Evolutionary conservation across 139 green algal genomes (phyloP), one percentile per base, ranked within the genome.

Genomic region (Haematococcus sp.): DNA sequence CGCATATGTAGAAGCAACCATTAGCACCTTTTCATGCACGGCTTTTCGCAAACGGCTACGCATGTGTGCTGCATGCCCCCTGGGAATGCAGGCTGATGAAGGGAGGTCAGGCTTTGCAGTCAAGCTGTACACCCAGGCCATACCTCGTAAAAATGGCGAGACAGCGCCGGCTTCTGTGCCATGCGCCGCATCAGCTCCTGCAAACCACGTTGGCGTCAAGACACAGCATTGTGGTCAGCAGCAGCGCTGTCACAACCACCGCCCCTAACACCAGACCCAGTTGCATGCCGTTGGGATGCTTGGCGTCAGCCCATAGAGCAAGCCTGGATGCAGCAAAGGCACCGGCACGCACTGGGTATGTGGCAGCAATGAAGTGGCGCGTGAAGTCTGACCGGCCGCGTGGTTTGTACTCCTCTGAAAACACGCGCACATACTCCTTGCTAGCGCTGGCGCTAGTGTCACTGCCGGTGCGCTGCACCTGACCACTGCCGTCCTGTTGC

Each of bases 361-460:
- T 80, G 17, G 69, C 75, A 23, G 55, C 74, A 19, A 84, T 44
- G 70, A 84, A 84, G 63, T 78, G 63, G 3, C 78, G 63, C 11
- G 73, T 78, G 78, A 76, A 78, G 15, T 70, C 76, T 0, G 27
- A 1, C 20, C 32, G n/a, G 34, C 27, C 16, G 13, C 61, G 34
- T 3, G 30, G 46, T 34, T 3, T 19, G 69, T 78, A 80, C 74
- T 81, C 73, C 68, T 76, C 58, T 20, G 65, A 44, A 33, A 78
- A 80, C 63, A 81, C 63, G 30, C 78, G 74, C 33, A 77, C 64
- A 19, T 35, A 23, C 63, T 78, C 73, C 31, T 33, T 46, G 17
- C 32, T 27, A 33, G 34, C 43, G 25, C 60, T 63, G 2, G 4
- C 40, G 63, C 63, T 69, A 2, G n/a, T n/a, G n/a, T n/a, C n/a